Base-by-base conservation (phyloP, 192 early-diverging fungal genomes). In the Spizellomyces punctatus region DNA sequence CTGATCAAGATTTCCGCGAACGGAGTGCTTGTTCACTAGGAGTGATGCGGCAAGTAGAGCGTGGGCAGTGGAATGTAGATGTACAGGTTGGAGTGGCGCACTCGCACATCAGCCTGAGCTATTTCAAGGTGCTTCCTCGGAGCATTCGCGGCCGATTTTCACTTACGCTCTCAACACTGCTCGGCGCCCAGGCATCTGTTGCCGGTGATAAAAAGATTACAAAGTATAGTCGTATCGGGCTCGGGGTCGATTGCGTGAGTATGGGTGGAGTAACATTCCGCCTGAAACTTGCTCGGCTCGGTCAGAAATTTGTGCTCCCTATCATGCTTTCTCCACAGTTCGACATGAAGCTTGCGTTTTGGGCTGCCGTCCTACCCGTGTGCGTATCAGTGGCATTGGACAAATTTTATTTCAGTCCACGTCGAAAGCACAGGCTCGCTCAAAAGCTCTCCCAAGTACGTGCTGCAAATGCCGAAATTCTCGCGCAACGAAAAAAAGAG, bases 401-500 rank as follows among this genome's bases (percentile, higher is more conserved):
- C 58, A 52, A 59, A 45, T 56, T 77, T 6, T 56, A 83, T 44
- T 44, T 87, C 0, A 47, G 48, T 5, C 78, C 79, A n/a, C 73
- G 79, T 59, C 77, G 83, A 43, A 49, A 66, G 47, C 43, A 65
- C 21, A 58, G 62, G 17, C 44, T 73, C 27, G 59, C 61, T 19
- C 65, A 72, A 72, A 79, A 72, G 58, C 70, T 73, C 21, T 0
- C 16, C n/a, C 62, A 71, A 27, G 76, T 87, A 7, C 69, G 81
- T 27, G 50, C 58, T 21, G 74, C 84, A 42, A 88, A 88, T 65
- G 79, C 83, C 1, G 85, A 78, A 22, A n/a, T 78, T 2, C 52
- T 88, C 9, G 73, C 58, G 17, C 47, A 79, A 58, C 87, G 92
- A 55, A 90, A 90, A 72, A 81, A 86, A 52, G 92, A 94, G 63